These are phyloP conservation scores for Phaeosphaeria sp. DNA, from an alignment of 2,329 filamentous ascomycete genomes.

Conservation along the genomic window DNA sequence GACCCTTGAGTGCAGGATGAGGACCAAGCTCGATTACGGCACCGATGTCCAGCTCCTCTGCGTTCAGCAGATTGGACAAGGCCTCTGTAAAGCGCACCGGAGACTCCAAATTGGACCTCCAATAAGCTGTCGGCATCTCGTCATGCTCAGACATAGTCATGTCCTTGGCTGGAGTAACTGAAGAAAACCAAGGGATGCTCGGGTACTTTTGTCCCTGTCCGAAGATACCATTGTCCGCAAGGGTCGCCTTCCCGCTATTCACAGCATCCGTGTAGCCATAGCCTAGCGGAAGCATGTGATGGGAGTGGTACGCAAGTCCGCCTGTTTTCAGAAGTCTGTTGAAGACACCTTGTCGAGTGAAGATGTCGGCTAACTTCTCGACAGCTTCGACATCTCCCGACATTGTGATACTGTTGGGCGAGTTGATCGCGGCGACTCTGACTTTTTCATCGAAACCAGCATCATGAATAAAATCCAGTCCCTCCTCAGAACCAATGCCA, in stretches of 20 bases:
- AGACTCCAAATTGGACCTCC: constrained; percentile 17
- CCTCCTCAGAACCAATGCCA: constrained; percentile 11
- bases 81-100: constrained; percentile 13
- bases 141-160: neutral
- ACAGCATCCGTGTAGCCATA: constrained; percentile 11
- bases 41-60: neutral
- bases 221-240: neutral
- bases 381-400: constrained; percentile 30
- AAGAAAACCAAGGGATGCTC: constrained; percentile 1
- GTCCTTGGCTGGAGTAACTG: constrained; percentile 3
- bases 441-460: constrained; percentile 10
- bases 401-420: constrained; percentile 28
- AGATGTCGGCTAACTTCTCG: neutral
- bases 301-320: constrained; percentile 53
- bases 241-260: neutral
- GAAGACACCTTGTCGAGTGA: constrained; percentile 11
- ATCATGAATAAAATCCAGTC: neutral
- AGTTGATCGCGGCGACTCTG: constrained; percentile 28
- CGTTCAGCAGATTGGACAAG: neutral
- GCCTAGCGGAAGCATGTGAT: constrained; percentile 14
- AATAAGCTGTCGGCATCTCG: constrained; percentile 9
- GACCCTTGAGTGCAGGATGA: constrained; percentile 10
- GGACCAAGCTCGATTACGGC: constrained; percentile 17
- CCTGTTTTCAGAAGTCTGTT: constrained; percentile 34
- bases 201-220: neutral